Evolutionary conservation across 257 asterid species (phyloP).

Genomic region (Salvia rosmarinus): DNA sequence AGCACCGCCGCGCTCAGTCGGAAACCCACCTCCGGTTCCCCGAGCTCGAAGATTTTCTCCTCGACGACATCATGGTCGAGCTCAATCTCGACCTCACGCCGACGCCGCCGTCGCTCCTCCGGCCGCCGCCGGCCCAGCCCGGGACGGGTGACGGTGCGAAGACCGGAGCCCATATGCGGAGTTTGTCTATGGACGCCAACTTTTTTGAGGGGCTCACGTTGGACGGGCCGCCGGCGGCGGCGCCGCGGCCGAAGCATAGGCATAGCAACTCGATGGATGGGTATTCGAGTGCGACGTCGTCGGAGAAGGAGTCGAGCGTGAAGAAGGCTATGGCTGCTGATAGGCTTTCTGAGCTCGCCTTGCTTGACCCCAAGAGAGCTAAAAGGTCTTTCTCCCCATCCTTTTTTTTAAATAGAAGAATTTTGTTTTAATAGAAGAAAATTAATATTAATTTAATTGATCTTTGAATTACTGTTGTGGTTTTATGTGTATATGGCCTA

Average conservation of each 20-base stretch:
- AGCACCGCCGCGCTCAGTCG: conserved; percentile 84
- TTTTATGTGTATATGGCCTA: too few species aligned
- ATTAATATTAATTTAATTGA: background rate
- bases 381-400: conserved; percentile 54
- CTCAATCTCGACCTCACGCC: conserved; percentile 45
- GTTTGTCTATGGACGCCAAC: conserved; percentile 55
- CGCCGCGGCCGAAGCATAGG: conserved; percentile 54
- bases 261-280: conserved; percentile 86
- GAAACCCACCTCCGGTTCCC: conserved; percentile 73
- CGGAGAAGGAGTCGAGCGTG: conserved; percentile 54
- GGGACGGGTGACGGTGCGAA: conserved; percentile 27
- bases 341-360: conserved; percentile 68
- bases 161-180: conserved; percentile 52
- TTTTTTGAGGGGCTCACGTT: conserved; percentile 38
- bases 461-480: background rate
- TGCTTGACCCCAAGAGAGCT: conserved; percentile 88
- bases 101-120: conserved; percentile 43
- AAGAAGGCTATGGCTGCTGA: conserved; percentile 71
- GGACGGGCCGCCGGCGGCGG: conserved; percentile 28
- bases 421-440: too few species aligned
- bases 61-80: conserved; percentile 63
- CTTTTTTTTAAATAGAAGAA: too few species aligned
- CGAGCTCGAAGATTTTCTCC: conserved; percentile 56
- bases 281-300: conserved; percentile 62
- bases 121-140: conserved; percentile 36